Conservation (phyloP, 306 rosid species). For the cucumber (Cucumis sativus) region DNA sequence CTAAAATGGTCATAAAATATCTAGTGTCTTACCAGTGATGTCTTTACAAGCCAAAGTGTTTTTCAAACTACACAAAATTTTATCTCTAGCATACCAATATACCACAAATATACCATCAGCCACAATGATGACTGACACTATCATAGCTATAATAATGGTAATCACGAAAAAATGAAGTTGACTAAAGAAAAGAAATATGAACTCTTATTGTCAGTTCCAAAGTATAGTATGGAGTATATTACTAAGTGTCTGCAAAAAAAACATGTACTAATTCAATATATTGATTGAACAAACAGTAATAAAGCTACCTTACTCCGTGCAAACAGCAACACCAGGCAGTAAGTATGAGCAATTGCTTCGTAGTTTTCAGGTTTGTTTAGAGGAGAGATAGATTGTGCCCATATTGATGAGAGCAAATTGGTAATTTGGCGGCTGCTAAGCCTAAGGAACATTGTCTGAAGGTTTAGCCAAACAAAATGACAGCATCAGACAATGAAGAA, state of each 20-base stretch:
- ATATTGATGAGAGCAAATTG: constrained; percentile 60
- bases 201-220: neutral
- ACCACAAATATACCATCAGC: neutral
- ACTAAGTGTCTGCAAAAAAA: neutral
- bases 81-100: neutral
- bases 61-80: neutral
- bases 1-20: neutral
- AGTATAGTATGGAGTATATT: neutral
- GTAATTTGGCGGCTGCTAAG: constrained; percentile 58
- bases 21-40: neutral
- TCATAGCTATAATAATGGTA: neutral
- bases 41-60: neutral
- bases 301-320: constrained; percentile 53
- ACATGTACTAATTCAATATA: neutral
- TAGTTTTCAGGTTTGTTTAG: constrained; percentile 58
- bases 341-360: constrained; percentile 71
- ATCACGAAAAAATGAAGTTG: neutral
- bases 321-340: constrained; percentile 55
- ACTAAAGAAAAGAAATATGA: neutral
- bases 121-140: neutral
- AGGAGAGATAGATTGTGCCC: constrained; percentile 69
- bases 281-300: constrained; percentile 12
- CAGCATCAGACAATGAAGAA: neutral
- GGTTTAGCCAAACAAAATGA: neutral
- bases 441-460: constrained; percentile 34